phyloP scores from a whole-genome alignment of 768 basidiomycete genomes.

The Bullera alba region DNA sequence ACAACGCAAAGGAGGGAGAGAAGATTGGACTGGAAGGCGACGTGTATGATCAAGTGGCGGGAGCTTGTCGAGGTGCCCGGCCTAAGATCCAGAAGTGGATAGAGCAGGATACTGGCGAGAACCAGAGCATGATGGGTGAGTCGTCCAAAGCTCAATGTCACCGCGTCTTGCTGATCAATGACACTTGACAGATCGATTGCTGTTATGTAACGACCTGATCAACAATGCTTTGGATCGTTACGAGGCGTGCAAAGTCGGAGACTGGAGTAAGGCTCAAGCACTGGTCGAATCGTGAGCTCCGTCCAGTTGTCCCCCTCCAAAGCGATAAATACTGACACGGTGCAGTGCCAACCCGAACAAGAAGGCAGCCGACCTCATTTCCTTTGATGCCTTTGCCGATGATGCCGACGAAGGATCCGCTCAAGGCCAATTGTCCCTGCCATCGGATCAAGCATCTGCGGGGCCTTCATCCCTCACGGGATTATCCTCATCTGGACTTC shows the following conservation, averaged over 20 bases:
- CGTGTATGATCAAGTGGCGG: slow-evolving; percentile 91
- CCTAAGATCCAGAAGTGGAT: slow-evolving; percentile 99
- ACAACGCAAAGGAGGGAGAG: slow-evolving; percentile 81
- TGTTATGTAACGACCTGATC: slow-evolving; percentile 96
- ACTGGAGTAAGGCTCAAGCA: slow-evolving; percentile 55
- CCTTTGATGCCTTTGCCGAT: slow-evolving; percentile 47
- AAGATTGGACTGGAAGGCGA: slow-evolving; percentile 72
- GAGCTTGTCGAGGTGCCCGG: slow-evolving; percentile 68
- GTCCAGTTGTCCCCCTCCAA: slow-evolving; percentile 54
- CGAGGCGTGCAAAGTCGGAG: slow-evolving; percentile 87
- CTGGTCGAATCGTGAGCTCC: slow-evolving; percentile 47
- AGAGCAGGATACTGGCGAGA: slow-evolving; percentile 54
- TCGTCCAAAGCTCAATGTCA: slow-evolving; percentile 7
- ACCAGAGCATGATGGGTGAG: slow-evolving; percentile 76
- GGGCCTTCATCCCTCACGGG: slow-evolving; percentile 7
- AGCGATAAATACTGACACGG: not conserved
- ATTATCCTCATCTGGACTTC: slow-evolving; percentile 35
- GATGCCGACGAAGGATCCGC: slow-evolving; percentile 33
- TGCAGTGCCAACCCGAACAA: slow-evolving; percentile 40
- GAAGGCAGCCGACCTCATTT: slow-evolving; percentile 45
- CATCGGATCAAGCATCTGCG: slow-evolving; percentile 10
- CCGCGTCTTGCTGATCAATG: too few species aligned
- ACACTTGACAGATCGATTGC: slow-evolving; percentile 70
- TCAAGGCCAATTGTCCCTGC: slow-evolving; percentile 34
- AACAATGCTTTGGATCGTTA: slow-evolving; percentile 85